Conservation (phyloP, 1,139 yeast species). For the Yamadazyma friedrichii region DNA sequence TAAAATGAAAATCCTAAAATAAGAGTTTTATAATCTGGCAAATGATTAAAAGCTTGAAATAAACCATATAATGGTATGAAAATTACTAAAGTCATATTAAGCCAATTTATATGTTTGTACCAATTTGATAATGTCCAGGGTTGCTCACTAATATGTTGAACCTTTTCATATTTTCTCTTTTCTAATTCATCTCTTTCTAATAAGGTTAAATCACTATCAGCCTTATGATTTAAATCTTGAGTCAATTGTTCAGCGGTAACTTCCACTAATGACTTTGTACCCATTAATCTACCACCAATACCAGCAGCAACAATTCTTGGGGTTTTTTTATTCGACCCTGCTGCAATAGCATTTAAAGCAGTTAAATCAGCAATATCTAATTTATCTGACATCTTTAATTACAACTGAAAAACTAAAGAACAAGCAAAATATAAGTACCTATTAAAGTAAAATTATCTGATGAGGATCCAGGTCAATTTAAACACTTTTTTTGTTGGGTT, state of each 20-base stretch:
- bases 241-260: slow-evolving; percentile 66
- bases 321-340: slow-evolving; percentile 73
- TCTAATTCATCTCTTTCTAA: slow-evolving; percentile 57
- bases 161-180: slow-evolving; percentile 42
- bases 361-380: slow-evolving; percentile 65
- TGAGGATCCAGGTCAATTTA: no score
- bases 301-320: slow-evolving; percentile 78
- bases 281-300: slow-evolving; percentile 75
- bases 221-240: slow-evolving; percentile 43
- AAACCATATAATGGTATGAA: slow-evolving; percentile 70
- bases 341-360: slow-evolving; percentile 81
- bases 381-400: slow-evolving; percentile 12
- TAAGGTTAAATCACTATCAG: slow-evolving; percentile 19
- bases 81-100: slow-evolving; percentile 76
- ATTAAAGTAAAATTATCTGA: background rate
- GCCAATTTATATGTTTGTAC: slow-evolving; percentile 90
- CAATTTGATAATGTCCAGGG: slow-evolving; percentile 87
- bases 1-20: slow-evolving; percentile 63
- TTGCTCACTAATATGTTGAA: slow-evolving; percentile 81
- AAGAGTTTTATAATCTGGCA: slow-evolving; percentile 61
- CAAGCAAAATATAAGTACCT: background rate
- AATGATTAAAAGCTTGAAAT: slow-evolving; percentile 42
- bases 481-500: background rate
- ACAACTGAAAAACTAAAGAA: background rate
- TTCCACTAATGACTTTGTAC: slow-evolving; percentile 67